Evolutionary conservation across 1,284 basidiomycete species (phyloP).

Genomic region (Trametes hirsuta): DNA sequence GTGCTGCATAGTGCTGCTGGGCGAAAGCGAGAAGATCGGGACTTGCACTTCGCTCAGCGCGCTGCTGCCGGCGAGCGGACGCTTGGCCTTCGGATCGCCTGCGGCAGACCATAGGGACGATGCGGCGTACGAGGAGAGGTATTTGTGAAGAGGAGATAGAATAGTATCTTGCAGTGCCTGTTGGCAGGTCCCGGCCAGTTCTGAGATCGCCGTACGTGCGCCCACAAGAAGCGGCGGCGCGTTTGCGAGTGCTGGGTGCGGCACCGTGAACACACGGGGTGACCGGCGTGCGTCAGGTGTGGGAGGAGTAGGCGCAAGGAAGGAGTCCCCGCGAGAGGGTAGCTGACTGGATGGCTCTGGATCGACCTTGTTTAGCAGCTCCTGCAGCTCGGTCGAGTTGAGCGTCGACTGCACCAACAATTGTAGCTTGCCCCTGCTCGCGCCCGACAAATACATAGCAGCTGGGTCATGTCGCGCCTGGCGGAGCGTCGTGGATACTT

Average conservation of each 20-base stretch:
- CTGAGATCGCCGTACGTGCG: slow-evolving; percentile 61
- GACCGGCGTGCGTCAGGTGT: slow-evolving; percentile 31
- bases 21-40: slow-evolving; percentile 93
- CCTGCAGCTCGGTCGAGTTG: slow-evolving; percentile 78
- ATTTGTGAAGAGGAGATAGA: slow-evolving; percentile 80
- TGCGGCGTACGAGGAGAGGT: slow-evolving; percentile 74
- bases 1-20: slow-evolving; percentile 85
- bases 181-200: slow-evolving; percentile 79
- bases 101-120: slow-evolving; percentile 69
- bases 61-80: slow-evolving; percentile 35
- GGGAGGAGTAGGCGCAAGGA: slow-evolving; percentile 31
- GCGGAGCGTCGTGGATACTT: slow-evolving; percentile 62
- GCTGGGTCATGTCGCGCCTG: slow-evolving; percentile 56
- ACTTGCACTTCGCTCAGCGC: slow-evolving; percentile 71
- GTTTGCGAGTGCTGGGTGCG: slow-evolving; percentile 21
- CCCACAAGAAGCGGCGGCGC: slow-evolving; percentile 54
- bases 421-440: slow-evolving; percentile 70
- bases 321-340: slow-evolving; percentile 26
- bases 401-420: slow-evolving; percentile 81
- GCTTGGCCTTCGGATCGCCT: slow-evolving; percentile 48
- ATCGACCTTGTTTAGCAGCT: slow-evolving; percentile 60
- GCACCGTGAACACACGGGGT: slow-evolving; percentile 28
- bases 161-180: slow-evolving; percentile 80
- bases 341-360: slow-evolving; percentile 38
- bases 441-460: slow-evolving; percentile 57